phyloP scores from a whole-genome alignment of 208 protist genomes.

The Leishmania lainsoni region DNA sequence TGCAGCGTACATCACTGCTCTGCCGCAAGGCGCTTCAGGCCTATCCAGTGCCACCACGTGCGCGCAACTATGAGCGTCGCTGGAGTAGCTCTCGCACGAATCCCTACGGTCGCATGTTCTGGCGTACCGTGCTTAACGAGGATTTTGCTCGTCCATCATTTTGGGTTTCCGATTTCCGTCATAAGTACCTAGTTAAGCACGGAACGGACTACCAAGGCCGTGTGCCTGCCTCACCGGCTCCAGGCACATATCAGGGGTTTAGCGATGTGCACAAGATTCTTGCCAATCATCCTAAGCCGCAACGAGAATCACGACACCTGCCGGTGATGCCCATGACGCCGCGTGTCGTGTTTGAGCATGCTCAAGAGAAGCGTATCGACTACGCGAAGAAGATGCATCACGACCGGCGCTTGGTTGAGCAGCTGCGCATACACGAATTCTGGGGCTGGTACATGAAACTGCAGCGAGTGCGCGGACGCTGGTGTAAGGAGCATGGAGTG shows the following conservation, averaged over 20 bases:
- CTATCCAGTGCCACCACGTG: slow-evolving; percentile 83
- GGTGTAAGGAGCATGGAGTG: slow-evolving; percentile 90
- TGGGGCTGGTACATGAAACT: slow-evolving; percentile 93
- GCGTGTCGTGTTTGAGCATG: slow-evolving; percentile 88
- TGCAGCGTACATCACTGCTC: slow-evolving; percentile 43
- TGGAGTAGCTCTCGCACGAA: slow-evolving; percentile 88
- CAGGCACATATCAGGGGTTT: slow-evolving; percentile 89
- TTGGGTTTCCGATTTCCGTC: slow-evolving; percentile 92
- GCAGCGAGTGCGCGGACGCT: slow-evolving; percentile 88
- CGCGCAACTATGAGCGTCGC: slow-evolving; percentile 62
- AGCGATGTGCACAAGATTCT: slow-evolving; percentile 87
- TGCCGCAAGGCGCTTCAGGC: slow-evolving; percentile 67
- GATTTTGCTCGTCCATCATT: slow-evolving; percentile 85
- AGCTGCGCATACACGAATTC: slow-evolving; percentile 84
- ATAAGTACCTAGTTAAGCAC: slow-evolving; percentile 82
- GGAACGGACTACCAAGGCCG: slow-evolving; percentile 87
- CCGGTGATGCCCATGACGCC: slow-evolving; percentile 92
- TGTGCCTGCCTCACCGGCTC: slow-evolving; percentile 82
- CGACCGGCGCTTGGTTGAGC: slow-evolving; percentile 71
- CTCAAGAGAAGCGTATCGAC: slow-evolving; percentile 84
- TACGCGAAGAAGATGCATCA: slow-evolving; percentile 77
- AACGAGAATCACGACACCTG: slow-evolving; percentile 87
- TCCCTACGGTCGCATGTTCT: slow-evolving; percentile 83
- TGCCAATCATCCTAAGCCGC: slow-evolving; percentile 88
- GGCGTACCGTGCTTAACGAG: slow-evolving; percentile 81